phyloP scores from a whole-genome alignment of 306 rosid species.

The Mucuna pruriens region DNA sequence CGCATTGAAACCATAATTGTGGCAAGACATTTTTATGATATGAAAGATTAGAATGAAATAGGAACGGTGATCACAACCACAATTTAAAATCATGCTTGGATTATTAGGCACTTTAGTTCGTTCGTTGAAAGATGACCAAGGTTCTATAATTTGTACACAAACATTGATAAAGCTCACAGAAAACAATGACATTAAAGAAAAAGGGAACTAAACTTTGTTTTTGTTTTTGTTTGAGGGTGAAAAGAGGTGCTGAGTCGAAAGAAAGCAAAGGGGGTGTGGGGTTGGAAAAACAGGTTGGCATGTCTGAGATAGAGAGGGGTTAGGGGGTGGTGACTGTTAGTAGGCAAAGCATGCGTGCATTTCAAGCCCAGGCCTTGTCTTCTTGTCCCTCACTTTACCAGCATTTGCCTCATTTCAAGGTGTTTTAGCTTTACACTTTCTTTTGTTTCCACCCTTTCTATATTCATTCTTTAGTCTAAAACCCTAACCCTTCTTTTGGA shows the following conservation, averaged over 20 bases:
- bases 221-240: constrained; percentile 38
- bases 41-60: no score
- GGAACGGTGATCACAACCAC: no score
- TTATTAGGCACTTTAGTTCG: constrained; percentile 1
- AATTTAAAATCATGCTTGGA: no score
- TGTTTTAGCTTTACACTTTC: constrained; percentile 19
- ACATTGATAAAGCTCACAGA: constrained; percentile 35
- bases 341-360: constrained; percentile 66
- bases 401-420: constrained; percentile 64
- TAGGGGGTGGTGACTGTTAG: constrained; percentile 30
- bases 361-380: constrained; percentile 59
- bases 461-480: background rate
- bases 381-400: constrained; percentile 66
- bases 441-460: background rate
- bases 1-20: no score
- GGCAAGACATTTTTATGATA: no score
- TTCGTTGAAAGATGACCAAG: constrained; percentile 20
- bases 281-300: background rate
- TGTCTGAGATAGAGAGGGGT: background rate
- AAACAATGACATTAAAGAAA: constrained; percentile 26
- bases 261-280: constrained; percentile 15
- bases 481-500: background rate
- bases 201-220: constrained; percentile 15
- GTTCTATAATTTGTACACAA: constrained; percentile 28
- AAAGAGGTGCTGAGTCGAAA: constrained; percentile 18